Percentiles rank a stretch among this genome's conserved stretches.
These are phyloP conservation scores for Tetrastigma voinierianum DNA, from an alignment of 164 flowering plant species.

Conservation along the genomic window DNA sequence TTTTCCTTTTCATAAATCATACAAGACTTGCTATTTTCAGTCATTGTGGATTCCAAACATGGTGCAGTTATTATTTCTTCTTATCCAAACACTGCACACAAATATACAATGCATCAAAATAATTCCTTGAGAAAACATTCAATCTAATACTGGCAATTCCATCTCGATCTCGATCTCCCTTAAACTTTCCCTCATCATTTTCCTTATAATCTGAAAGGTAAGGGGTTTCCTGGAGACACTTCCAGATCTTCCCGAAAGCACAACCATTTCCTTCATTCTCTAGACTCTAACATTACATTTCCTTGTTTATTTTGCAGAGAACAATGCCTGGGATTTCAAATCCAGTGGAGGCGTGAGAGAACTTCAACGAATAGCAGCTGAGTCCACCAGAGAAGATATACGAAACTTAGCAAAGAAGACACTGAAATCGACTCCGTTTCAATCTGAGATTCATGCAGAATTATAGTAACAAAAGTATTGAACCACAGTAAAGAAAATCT, in stretches of 20 bases:
- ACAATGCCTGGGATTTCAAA: constrained; percentile 59
- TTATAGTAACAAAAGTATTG: constrained; percentile 2
- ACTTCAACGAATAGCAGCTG: constrained; percentile 52
- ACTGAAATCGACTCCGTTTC: constrained; percentile 35
- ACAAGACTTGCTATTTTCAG: too few relatives aligned
- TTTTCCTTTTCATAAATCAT: too few relatives aligned
- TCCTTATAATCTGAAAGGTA: too few relatives aligned
- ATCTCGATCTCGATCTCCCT: too few relatives aligned
- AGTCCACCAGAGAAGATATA: constrained; percentile 77
- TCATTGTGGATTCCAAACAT: too few relatives aligned
- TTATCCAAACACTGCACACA: too few relatives aligned
- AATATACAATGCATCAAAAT: too few relatives aligned
- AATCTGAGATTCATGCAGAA: constrained; percentile 21
- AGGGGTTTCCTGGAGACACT: too few relatives aligned
- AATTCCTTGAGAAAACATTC: too few relatives aligned
- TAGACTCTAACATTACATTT: not conserved
- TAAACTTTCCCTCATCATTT: too few relatives aligned
- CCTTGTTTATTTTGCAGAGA: constrained; percentile 50
- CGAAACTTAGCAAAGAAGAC: constrained; percentile 74
- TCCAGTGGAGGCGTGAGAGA: constrained; percentile 53
- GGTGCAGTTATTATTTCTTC: too few relatives aligned
- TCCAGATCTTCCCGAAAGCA: not conserved
- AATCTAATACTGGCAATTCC: too few relatives aligned
- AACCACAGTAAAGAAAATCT: not conserved
- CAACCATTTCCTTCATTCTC: not conserved